Conservation (phyloP, 2,329 filamentous ascomycete species). For the Neofusicoccum sp. region DNA sequence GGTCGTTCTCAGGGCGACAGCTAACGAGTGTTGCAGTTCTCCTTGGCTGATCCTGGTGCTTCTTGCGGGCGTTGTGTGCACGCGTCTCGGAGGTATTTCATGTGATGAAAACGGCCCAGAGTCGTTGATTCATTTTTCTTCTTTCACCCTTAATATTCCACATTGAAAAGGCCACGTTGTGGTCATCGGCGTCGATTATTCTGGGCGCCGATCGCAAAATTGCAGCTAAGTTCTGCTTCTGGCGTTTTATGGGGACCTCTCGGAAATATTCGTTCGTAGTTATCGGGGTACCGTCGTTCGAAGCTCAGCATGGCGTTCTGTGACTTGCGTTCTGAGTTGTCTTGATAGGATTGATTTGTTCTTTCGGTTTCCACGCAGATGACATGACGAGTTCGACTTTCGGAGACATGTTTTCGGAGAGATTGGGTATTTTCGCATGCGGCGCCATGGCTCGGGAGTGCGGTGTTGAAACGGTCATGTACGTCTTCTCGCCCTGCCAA, state of each 20-base stretch:
- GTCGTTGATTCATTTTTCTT: background rate
- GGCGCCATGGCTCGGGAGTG: background rate
- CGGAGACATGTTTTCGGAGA: background rate
- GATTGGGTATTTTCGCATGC: background rate
- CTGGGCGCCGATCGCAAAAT: background rate
- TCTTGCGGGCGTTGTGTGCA: background rate
- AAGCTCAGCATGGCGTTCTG: slow-evolving; percentile 7
- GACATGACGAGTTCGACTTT: background rate
- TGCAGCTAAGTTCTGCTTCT: background rate
- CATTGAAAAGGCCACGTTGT: background rate
- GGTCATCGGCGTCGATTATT: background rate
- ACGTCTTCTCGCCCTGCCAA: background rate
- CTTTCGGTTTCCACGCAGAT: slow-evolving; percentile 2
- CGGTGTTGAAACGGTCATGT: background rate
- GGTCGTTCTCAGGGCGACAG: background rate
- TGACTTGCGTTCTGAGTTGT: slow-evolving; percentile 10
- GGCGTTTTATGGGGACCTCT: background rate
- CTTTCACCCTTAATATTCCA: background rate
- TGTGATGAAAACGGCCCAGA: background rate
- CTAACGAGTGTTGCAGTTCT: slow-evolving; percentile 16
- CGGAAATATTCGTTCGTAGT: slow-evolving; percentile 1
- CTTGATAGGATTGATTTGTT: slow-evolving; percentile 8
- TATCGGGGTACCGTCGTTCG: background rate
- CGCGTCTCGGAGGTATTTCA: background rate
- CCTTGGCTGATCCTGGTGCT: background rate